phyloP scores from a whole-genome alignment of 345 rosid species.

The Lagerstroemia speciosa region DNA sequence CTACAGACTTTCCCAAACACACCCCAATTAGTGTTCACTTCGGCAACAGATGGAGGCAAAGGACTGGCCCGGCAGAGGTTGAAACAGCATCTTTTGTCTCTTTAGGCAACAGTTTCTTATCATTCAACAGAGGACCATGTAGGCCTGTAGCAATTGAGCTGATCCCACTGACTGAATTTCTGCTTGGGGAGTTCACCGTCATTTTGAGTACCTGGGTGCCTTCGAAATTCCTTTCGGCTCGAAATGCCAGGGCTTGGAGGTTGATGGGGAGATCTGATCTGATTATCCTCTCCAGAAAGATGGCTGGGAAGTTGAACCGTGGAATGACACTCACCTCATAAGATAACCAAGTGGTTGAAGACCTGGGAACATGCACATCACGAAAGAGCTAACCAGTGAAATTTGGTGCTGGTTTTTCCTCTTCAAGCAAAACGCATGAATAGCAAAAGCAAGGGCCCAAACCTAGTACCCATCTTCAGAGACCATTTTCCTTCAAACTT shows the following conservation, averaged over 20 bases:
- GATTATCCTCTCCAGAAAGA: constrained; percentile 88
- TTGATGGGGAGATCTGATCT: constrained; percentile 92
- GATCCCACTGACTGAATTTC: constrained; percentile 16
- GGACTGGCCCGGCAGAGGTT: constrained; percentile 20
- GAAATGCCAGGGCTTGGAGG: constrained; percentile 77
- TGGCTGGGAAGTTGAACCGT: constrained; percentile 85
- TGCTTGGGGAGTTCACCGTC: constrained; percentile 22
- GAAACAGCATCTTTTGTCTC: constrained; percentile 25
- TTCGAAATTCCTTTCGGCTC: constrained; percentile 51
- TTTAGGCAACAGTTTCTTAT: constrained; percentile 17
- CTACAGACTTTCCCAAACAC: constrained; percentile 69
- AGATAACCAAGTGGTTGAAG: constrained; percentile 43
- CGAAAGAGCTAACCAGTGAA: constrained; percentile 23
- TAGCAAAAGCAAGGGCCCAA: constrained; percentile 6
- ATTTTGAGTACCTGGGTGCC: constrained; percentile 28
- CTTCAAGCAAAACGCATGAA: not conserved
- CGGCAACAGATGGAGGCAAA: constrained; percentile 32
- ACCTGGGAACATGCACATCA: constrained; percentile 25
- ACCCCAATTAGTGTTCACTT: constrained; percentile 62
- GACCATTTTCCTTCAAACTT: constrained; percentile 98
- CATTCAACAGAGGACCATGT: constrained; percentile 21
- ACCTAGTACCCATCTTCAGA: constrained; percentile 67
- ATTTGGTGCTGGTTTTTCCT: not conserved
- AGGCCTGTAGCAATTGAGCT: constrained; percentile 26
- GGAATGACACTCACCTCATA: constrained; percentile 93